Evolutionary conservation across 2,329 filamentous ascomycete genomes (phyloP), one percentile per base, ranked within the genome.

Genomic region (Akanthomyces uredinophilus): DNA sequence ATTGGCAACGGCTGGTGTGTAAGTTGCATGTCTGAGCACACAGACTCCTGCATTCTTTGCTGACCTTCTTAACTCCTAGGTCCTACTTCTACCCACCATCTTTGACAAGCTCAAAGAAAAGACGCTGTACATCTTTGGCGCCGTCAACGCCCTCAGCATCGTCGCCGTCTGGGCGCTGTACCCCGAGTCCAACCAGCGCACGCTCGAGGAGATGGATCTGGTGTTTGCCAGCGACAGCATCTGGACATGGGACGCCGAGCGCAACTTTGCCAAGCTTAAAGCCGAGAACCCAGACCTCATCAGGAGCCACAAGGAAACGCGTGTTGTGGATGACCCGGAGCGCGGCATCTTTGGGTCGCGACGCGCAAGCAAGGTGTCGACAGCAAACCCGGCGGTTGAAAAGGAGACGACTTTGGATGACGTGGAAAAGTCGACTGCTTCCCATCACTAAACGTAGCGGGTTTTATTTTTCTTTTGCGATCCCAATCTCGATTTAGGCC

Each of bases 131-230:
- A 86, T 92, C 56, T 92, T 92, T 67, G 89, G 83, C 1, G 85
- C 82, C 4, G 84, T 82, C 69, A 92, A 91, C 68, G 73, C 86
- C 10, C 72, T 89, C 35, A 81, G 83, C 1, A 87, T 92, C 5
- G 82, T 87, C 0, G 84, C 90, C 74, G 85, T 91, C 0, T 92
- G 87, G 86, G 86, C 87, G 0, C 69, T 92, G 0, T 92, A 91
- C 62, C 89, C 89, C 0, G 89, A 92, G 70, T 89, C 85, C 3
- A 90, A 87, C 69, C 86, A 90, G 70, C 82, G 89, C 0, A 91
- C 88, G 0, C 77, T 92, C 0, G 89, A 92, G 68, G 88, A 91
- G 69, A 91, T 92, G 78, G 86, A 92, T 64, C 74, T 91, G 0
- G 74, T 92, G 0, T 92, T 92, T 66, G 86, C 88, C 0, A 81